Conservation (phyloP, 2,329 filamentous ascomycete genomes). For the Ceratocystiopsis minuta region DNA sequence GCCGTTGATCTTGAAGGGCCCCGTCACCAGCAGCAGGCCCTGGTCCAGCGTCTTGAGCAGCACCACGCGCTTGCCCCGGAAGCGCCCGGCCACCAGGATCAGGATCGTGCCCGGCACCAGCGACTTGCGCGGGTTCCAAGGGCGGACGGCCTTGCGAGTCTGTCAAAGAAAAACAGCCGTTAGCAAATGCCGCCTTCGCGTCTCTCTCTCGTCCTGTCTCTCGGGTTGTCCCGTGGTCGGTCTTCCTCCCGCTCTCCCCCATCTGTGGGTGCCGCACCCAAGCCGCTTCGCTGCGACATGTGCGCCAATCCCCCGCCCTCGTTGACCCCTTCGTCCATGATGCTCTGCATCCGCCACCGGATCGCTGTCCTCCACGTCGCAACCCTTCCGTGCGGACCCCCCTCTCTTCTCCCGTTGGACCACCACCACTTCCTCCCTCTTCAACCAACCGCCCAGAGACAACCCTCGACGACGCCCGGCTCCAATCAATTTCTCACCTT, state of each 20-base stretch:
- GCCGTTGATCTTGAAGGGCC: slow-evolving; percentile 99
- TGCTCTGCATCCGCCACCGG: no score
- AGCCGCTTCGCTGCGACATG: no score
- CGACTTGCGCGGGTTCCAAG: slow-evolving; percentile 71
- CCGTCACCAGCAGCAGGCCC: slow-evolving; percentile 96
- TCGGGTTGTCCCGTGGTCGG: no score
- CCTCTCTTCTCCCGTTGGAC: no score
- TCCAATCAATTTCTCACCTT: slow-evolving; percentile 53
- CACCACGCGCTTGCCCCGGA: slow-evolving; percentile 99
- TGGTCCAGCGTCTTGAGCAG: slow-evolving; percentile 95
- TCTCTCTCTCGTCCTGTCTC: background rate
- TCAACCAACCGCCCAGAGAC: background rate
- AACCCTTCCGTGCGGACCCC: no score
- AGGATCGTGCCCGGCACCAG: slow-evolving; percentile 91
- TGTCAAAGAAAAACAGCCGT: slow-evolving; percentile 25
- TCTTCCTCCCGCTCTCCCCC: no score
- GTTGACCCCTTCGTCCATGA: no score
- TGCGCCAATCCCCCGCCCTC: no score
- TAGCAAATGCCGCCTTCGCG: slow-evolving; percentile 7
- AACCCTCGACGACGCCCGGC: background rate
- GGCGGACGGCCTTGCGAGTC: slow-evolving; percentile 86
- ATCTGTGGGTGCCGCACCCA: no score
- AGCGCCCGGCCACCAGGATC: slow-evolving; percentile 97
- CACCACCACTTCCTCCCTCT: background rate
- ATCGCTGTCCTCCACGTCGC: no score